Conservation (phyloP, 805 yeast genomes). For the Blastobotrys chiropterorum region DNA sequence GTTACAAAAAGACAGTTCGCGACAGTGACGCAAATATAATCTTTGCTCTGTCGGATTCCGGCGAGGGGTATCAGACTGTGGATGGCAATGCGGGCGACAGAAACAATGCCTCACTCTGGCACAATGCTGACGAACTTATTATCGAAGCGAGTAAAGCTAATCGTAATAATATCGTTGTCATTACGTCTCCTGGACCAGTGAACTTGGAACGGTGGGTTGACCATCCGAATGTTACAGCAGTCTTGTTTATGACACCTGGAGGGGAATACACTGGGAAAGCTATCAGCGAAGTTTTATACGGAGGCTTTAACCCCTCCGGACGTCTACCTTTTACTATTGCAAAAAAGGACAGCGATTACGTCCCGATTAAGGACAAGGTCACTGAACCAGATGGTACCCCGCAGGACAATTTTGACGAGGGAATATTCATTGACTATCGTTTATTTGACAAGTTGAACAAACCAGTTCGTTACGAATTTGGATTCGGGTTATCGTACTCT, state of each 20-base stretch:
- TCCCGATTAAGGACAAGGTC: constrained; percentile 33
- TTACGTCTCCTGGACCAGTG: constrained; percentile 57
- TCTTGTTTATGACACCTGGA: constrained; percentile 48
- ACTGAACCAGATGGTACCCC: constrained; percentile 27
- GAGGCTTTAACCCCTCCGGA: constrained; percentile 59
- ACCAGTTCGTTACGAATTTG: constrained; percentile 55
- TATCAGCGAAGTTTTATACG: constrained; percentile 51
- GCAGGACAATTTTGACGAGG: constrained; percentile 34
- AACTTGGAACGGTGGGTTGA: constrained; percentile 52
- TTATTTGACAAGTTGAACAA: constrained; percentile 51
- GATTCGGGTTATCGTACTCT: constrained; percentile 54
- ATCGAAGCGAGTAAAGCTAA: constrained; percentile 43
- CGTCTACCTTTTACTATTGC: constrained; percentile 60
- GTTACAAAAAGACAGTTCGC: constrained; percentile 40
- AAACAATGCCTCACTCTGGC: constrained; percentile 49
- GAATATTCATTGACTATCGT: constrained; percentile 48
- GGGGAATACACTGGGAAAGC: constrained; percentile 55
- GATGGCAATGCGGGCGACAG: constrained; percentile 58
- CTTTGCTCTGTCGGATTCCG: constrained; percentile 48
- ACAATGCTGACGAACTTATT: constrained; percentile 51
- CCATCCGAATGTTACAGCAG: constrained; percentile 52
- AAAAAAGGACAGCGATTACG: constrained; percentile 42
- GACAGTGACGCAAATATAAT: constrained; percentile 49
- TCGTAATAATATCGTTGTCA: constrained; percentile 50
- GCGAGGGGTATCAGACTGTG: constrained; percentile 53